Evolutionary conservation across 2,329 filamentous ascomycete genomes (phyloP), one percentile per base, ranked within the genome.

Genomic region (Eutypa lata): DNA sequence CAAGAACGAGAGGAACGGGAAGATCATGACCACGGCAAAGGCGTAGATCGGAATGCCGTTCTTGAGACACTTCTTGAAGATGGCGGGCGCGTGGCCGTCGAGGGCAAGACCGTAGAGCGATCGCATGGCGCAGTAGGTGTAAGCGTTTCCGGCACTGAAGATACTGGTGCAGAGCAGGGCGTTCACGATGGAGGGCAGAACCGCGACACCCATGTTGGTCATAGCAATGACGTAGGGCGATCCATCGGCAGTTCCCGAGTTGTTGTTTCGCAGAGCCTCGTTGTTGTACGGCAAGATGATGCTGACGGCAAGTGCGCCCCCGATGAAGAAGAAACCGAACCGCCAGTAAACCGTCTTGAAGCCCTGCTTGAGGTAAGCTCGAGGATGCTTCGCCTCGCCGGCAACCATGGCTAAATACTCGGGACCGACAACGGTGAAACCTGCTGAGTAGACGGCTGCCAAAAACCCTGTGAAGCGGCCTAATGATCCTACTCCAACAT

Each of bases 331-430:
- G 1, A 79, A 64, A 1, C 79, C 83, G 48, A 89, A 74, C 28
- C 86, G 81, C 67, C 83, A 86, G 68, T 87, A 86, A 3, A 88
- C 82, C 1, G 81, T 82, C 55, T 86, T 87, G 69, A 80, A 88
- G 1, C 85, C 85, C 49, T 76, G 77, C 2, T 84, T 84, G 63
- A 89, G 76, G 35, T 81, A 76, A 6, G 69, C 68, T 13, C 83
- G 78, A 2, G 83, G 83, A 44, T 82, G 80, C 57, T 83, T 74
- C 0, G 82, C 74, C 66, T 87, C 83, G 46, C 68, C 70, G 11
- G 73, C 72, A 2, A 73, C 71, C 71, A 79, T 79, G 43, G 71
- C 71, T 22, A 86, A 76, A 61, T 85, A 85, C 59, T 86, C 83
- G 2, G 82, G 82, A 1, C 83, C 83, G 19, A 79, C 79, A 49